phyloP scores from a whole-genome alignment of 345 rosid genomes.

The Mangifera indica region DNA sequence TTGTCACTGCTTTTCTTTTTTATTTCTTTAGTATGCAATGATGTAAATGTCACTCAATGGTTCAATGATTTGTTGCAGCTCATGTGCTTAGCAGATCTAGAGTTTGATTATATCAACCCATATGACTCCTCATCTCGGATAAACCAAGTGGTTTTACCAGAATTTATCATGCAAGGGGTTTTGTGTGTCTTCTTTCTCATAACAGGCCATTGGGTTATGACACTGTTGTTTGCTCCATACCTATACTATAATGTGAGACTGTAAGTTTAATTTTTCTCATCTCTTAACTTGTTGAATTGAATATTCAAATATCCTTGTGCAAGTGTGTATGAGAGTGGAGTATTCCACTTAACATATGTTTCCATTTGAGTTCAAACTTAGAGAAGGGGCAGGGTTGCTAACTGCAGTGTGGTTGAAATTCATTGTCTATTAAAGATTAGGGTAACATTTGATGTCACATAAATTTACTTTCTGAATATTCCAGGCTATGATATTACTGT shows the following conservation, averaged over 20 bases:
- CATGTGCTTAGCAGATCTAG: conserved; percentile 71
- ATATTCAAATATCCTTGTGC: background rate
- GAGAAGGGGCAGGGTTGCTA: background rate
- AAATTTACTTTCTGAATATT: background rate
- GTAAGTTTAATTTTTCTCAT: conserved; percentile 37
- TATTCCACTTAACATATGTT: background rate
- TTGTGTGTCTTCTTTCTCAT: conserved; percentile 48
- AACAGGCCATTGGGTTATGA: conserved; percentile 73
- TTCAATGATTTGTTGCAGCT: conserved; percentile 49
- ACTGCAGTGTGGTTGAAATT: background rate
- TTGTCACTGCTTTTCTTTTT: background rate
- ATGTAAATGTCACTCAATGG: background rate
- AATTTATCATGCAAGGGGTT: conserved; percentile 54
- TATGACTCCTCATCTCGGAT: conserved; percentile 69
- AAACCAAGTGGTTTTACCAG: conserved; percentile 57
- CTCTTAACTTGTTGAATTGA: background rate
- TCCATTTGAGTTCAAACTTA: background rate
- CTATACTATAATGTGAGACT: conserved; percentile 61
- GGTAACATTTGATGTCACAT: background rate
- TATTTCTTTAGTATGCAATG: background rate
- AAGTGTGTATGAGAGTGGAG: background rate
- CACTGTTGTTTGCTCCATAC: conserved; percentile 53
- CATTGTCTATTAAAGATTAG: background rate
- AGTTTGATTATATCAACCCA: conserved; percentile 75
- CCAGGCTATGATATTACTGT: background rate